A percentile compares a stretch with the other conserved stretches of the same genome.
These are phyloP conservation scores for Sporobolomyces roseus DNA, from an alignment of 768 basidiomycete species.

Conservation along the genomic window DNA sequence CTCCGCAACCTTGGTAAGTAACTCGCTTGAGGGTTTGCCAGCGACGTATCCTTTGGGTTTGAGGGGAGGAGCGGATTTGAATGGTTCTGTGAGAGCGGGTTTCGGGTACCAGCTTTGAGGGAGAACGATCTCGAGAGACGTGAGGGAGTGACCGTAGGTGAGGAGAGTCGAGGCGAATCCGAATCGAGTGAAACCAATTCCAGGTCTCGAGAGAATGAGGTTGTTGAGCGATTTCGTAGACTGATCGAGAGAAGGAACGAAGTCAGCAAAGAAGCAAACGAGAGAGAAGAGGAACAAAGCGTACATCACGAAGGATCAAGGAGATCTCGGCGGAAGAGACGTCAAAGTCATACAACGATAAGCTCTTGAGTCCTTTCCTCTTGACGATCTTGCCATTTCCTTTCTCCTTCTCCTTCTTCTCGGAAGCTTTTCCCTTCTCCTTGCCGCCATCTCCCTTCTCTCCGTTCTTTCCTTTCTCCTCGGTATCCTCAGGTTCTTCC, in stretches of 20 bases:
- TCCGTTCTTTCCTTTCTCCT: neutral
- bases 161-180: conserved; percentile 16
- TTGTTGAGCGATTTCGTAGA: conserved; percentile 13
- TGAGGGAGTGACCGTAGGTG: conserved; percentile 24
- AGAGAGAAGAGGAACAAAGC: neutral
- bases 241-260: neutral
- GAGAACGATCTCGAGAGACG: conserved; percentile 12
- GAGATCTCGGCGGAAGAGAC: neutral
- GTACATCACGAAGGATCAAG: conserved; percentile 21
- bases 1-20: neutral
- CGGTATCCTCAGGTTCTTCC: neutral
- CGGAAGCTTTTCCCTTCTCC: too few relatives aligned
- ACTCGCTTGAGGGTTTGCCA: conserved; percentile 9
- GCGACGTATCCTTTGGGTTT: conserved; percentile 30
- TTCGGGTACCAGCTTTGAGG: conserved; percentile 11
- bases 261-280: neutral
- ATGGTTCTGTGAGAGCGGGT: neutral
- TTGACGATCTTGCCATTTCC: neutral
- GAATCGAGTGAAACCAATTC: conserved; percentile 4
- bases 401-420: neutral
- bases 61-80: neutral
- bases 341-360: conserved; percentile 12
- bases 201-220: neutral
- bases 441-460: too few relatives aligned
- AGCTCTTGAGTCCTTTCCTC: conserved; percentile 15